Base-by-base conservation (phyloP, 2,329 filamentous ascomycete species). In the Dryadomyces quercivorus region DNA sequence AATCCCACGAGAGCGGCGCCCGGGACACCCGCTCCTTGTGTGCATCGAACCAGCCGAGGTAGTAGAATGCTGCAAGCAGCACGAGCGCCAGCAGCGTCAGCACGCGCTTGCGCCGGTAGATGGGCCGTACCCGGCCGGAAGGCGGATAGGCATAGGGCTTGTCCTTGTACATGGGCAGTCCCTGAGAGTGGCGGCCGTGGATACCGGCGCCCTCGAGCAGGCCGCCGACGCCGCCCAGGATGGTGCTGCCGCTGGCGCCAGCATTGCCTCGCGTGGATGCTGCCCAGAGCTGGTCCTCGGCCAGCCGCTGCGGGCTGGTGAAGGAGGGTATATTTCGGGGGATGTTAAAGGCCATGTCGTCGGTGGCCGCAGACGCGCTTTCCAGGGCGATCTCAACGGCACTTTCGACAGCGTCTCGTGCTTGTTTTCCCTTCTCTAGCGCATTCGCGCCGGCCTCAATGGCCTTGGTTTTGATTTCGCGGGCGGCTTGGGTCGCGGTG, bases 121-220 rank as follows among this genome's bases (percentile, higher is more conserved):
- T 69, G 38, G 80, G 75, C 52, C 75, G 75, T 58, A 75, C 74
- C 62, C 80, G 78, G 61, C 78, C 75, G 57, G 80, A 80, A 38
- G 76, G 72, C 46, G 79, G 75, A 63, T 87, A 84, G 51, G 76
- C 77, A 66, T 88, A 93, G n/a, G 93, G 93, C 69, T 98, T 98
- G 72, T 98, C 93, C 71, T 98, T 98, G 74, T 98, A 98, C 86
- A 97, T 91, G 48, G 93, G 93, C 59, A 98, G 73, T 56, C 81
- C 74, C 57, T 67, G 72, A 26, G 49, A 43, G 18, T 34, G 38
- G 31, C 56, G 48, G 36, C 51, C 49, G 46, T 53, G n/a, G 20
- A 63, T 57, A 71, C 63, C 58, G 38, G 57, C 68, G 22, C 70
- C 78, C 42, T 83, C 80, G 58, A 91, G 83, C 57, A 90, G 76